Conservation (phyloP, 2,329 filamentous ascomycete genomes). For the Aspergillus sp. region DNA sequence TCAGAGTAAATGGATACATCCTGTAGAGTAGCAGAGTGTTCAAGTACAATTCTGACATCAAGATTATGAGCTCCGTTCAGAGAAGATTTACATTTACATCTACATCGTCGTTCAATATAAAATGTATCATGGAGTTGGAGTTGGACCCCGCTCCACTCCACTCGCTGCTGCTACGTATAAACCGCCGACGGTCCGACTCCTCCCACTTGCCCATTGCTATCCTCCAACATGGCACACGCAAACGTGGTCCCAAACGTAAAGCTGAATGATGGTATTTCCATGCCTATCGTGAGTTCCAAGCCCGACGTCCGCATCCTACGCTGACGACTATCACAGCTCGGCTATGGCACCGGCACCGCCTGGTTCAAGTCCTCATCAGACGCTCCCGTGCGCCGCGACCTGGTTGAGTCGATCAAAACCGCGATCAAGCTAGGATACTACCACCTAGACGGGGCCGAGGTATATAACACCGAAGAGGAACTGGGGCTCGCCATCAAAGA, state of each 20-base stretch:
- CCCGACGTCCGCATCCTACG: not conserved
- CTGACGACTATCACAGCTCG: constrained; percentile 37
- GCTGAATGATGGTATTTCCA: constrained; percentile 47
- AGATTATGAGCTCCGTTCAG: no score
- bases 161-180: no score
- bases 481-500: constrained; percentile 41
- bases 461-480: constrained; percentile 43
- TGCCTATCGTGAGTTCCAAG: constrained; percentile 42
- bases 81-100: no score
- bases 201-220: no score
- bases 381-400: constrained; percentile 41
- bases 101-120: no score
- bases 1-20: no score
- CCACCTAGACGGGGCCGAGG: constrained; percentile 56
- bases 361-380: constrained; percentile 50
- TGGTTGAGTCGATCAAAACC: constrained; percentile 47
- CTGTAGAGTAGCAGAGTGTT: no score
- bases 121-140: no score
- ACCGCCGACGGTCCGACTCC: no score
- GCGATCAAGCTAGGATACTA: constrained; percentile 52
- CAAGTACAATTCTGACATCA: no score
- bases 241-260: constrained; percentile 37
- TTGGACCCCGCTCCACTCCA: no score
- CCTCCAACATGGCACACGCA: no score
- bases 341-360: constrained; percentile 54